These are phyloP conservation scores for Cryoendolithus antarcticus DNA, from an alignment of 2,329 filamentous ascomycete species.

Conservation along the genomic window DNA sequence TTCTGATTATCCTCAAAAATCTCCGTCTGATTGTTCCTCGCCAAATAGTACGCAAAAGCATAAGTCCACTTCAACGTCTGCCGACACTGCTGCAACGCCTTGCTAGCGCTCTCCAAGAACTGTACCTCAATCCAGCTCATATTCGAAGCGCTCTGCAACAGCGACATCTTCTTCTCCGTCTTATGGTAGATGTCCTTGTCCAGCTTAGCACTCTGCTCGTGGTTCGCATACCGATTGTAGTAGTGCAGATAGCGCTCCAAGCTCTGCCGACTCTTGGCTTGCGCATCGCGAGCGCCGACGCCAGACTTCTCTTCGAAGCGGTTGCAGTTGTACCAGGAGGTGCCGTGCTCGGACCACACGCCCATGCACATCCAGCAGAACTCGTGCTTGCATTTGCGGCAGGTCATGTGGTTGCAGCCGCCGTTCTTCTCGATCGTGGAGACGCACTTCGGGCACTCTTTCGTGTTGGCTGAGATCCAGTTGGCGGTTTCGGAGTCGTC, in stretches of 20 bases:
- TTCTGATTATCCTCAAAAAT: slow-evolving; percentile 99
- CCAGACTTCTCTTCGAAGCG: slow-evolving; percentile 94
- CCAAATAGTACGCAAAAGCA: slow-evolving; percentile 95
- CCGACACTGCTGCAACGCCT: slow-evolving; percentile 89
- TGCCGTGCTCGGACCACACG: slow-evolving; percentile 94
- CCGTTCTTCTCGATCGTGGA: slow-evolving; percentile 99
- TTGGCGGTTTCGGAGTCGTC: slow-evolving; percentile 98
- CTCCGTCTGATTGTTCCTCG: slow-evolving; percentile 84
- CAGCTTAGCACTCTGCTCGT: slow-evolving; percentile 91
- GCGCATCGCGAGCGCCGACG: slow-evolving; percentile 75
- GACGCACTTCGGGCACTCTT: slow-evolving; percentile 90
- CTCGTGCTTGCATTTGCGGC: slow-evolving; percentile 86
- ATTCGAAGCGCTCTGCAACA: slow-evolving; percentile 81
- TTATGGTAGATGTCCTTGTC: slow-evolving; percentile 94
- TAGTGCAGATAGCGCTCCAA: slow-evolving; percentile 96
- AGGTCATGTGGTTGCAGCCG: slow-evolving; percentile 97
- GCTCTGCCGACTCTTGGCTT: slow-evolving; percentile 79
- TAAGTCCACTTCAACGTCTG: slow-evolving; percentile 99
- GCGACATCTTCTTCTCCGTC: slow-evolving; percentile 98
- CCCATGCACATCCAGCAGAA: slow-evolving; percentile 99
- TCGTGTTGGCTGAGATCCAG: slow-evolving; percentile 98
- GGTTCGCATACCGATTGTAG: slow-evolving; percentile 97
- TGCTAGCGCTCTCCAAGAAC: slow-evolving; percentile 84
- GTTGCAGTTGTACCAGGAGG: slow-evolving; percentile 99
- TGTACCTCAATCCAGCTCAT: slow-evolving; percentile 99